Percentiles rank a stretch among this genome's conserved stretches.
phyloP scores from a whole-genome alignment of 768 basidiomycete genomes.

The Hemileccinum impolitum region DNA sequence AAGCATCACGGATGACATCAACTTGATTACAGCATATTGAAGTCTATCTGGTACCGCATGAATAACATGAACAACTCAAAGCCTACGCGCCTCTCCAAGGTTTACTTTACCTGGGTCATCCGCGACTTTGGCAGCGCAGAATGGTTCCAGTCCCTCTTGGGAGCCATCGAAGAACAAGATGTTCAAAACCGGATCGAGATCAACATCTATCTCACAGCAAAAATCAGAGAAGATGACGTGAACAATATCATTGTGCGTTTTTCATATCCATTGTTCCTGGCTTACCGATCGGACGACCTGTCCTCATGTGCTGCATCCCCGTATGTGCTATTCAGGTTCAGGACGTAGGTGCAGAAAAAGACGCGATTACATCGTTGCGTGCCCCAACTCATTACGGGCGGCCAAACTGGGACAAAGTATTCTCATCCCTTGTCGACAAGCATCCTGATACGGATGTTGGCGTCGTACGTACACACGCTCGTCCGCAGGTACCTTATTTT shows the following conservation, averaged over 20 bases:
- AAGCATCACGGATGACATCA: neutral
- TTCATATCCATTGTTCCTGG: neutral
- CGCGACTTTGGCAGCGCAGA: conserved; percentile 87
- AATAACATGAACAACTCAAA: conserved; percentile 76
- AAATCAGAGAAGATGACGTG: conserved; percentile 89
- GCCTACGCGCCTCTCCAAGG: conserved; percentile 83
- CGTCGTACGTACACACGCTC: conserved; percentile 46
- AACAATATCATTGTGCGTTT: conserved; percentile 79
- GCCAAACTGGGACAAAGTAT: conserved; percentile 82
- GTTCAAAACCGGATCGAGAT: conserved; percentile 84
- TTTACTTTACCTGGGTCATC: conserved; percentile 95
- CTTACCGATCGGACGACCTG: neutral
- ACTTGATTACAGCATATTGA: conserved; percentile 57
- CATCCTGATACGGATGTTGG: conserved; percentile 89
- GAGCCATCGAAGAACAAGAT: conserved; percentile 93
- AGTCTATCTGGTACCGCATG: conserved; percentile 96
- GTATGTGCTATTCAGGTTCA: conserved; percentile 47
- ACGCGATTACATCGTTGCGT: conserved; percentile 83
- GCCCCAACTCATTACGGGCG: conserved; percentile 92
- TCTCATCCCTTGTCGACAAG: conserved; percentile 69
- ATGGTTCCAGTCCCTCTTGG: conserved; percentile 92
- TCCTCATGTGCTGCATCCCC: neutral
- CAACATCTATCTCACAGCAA: conserved; percentile 89
- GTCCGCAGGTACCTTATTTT: neutral
- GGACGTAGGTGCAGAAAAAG: conserved; percentile 90